Conservation (phyloP, 768 basidiomycete species). For the Termitomyces eurrhizus region DNA sequence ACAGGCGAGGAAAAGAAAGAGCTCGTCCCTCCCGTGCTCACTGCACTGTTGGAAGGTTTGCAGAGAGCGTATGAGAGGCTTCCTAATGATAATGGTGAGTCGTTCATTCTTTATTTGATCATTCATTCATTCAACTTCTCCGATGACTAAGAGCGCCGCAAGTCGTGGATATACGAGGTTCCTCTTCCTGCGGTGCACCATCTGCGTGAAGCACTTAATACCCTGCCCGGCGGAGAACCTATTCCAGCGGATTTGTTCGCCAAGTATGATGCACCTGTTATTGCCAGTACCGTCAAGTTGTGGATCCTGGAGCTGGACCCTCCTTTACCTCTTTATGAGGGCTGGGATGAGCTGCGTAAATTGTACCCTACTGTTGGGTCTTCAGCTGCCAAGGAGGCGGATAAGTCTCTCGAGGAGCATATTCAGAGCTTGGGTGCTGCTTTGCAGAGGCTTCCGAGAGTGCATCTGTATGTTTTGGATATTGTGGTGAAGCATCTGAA, state of each 20-base stretch:
- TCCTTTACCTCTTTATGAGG: conserved; percentile 79
- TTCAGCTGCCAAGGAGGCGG: conserved; percentile 45
- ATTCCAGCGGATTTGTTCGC: conserved; percentile 48
- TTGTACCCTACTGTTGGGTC: conserved; percentile 79
- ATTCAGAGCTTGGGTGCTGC: conserved; percentile 58
- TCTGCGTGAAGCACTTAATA: conserved; percentile 81
- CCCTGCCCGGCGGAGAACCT: conserved; percentile 52
- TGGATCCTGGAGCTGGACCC: conserved; percentile 92
- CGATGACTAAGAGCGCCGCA: conserved; percentile 62
- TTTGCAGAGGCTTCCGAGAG: conserved; percentile 67
- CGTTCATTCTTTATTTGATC: neutral
- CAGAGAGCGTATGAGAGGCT: conserved; percentile 58
- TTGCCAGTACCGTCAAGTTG: conserved; percentile 82
- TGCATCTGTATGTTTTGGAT: conserved; percentile 81
- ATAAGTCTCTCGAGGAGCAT: conserved; percentile 52
- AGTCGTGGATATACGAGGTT: conserved; percentile 93
- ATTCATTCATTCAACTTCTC: neutral
- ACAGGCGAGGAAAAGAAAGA: conserved; percentile 58
- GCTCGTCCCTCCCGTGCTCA: conserved; percentile 69
- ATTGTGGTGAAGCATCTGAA: conserved; percentile 73
- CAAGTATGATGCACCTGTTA: conserved; percentile 81
- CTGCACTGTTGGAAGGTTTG: conserved; percentile 60
- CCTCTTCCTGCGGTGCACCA: conserved; percentile 81
- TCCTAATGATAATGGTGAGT: conserved; percentile 59
- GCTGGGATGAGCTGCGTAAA: conserved; percentile 88